phyloP scores from a whole-genome alignment of 2,329 filamentous ascomycete species.

The Paecilomyces formosus region DNA sequence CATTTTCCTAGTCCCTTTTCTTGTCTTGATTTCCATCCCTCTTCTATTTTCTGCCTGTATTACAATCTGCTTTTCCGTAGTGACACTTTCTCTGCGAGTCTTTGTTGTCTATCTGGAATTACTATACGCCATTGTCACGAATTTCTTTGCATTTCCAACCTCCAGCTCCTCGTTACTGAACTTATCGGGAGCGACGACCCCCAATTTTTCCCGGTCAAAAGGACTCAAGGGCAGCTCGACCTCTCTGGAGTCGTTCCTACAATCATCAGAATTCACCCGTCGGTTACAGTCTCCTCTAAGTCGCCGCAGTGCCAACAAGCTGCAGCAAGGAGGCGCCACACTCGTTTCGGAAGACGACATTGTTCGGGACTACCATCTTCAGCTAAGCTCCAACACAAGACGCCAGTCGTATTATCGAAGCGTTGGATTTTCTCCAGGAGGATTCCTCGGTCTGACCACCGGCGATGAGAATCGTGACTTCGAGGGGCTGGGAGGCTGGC shows the following conservation, averaged over 20 bases:
- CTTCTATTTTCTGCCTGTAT: conserved; percentile 56
- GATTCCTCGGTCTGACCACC: conserved; percentile 20
- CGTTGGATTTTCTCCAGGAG: conserved; percentile 6
- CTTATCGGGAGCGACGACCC: conserved; percentile 18
- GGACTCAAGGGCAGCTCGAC: neutral
- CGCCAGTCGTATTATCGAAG: neutral
- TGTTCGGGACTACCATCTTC: neutral
- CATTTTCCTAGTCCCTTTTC: conserved; percentile 52
- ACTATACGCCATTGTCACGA: conserved; percentile 49
- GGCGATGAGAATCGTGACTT: conserved; percentile 33
- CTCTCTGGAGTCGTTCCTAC: neutral
- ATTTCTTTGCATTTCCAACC: conserved; percentile 37
- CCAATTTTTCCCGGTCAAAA: neutral
- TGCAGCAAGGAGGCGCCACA: conserved; percentile 11
- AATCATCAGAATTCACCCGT: neutral
- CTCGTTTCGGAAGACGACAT: conserved; percentile 15
- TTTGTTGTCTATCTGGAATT: conserved; percentile 58
- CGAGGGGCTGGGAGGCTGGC: conserved; percentile 38
- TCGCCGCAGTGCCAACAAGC: neutral
- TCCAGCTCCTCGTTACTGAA: conserved; percentile 19
- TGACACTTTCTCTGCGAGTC: conserved; percentile 54
- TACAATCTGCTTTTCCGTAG: conserved; percentile 56
- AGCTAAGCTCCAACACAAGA: neutral
- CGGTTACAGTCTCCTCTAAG: neutral
- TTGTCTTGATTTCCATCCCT: conserved; percentile 56